Base-by-base conservation (phyloP, 495 filamentous ascomycete species). In the Tuber borchii region DNA sequence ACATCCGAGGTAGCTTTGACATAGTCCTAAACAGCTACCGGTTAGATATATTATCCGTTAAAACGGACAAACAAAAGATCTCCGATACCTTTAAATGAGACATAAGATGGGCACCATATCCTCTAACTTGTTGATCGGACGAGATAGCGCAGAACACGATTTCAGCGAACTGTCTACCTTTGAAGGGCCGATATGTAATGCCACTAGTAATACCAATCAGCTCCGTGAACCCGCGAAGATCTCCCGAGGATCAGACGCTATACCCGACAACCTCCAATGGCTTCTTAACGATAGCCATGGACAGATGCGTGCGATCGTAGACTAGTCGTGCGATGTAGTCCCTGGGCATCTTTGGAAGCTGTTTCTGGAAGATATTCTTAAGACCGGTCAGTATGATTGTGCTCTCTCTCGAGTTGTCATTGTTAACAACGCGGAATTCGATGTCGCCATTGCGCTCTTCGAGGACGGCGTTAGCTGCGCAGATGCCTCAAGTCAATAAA, bases 121-220 rank as follows among this genome's bases (percentile, higher is more conserved):
- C 95, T 84, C 97, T 98, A 73, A 99, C 95, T 85, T 99, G 95
- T 83, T 99, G 95, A 82, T 97, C 96, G 4, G 93, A 97, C 34
- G 93, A 97, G 78, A 99, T 97, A 76, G 95, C 95, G 83, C 95
- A 99, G 82, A 99, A 99, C 65, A 99, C 96, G 74, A 99, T 99
- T 84, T 99, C 95, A 69, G 95, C 95, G 82, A 99, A 99, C 80
- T 93, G 90, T 72, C 95, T 92, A 74, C 90, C 90, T 81, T 95
- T 93, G 85, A 99, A 99, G 1, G 95, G 96, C 26, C 95, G 91
- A 85, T 97, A 99, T 37, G 96, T 98, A 80, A 99, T 98, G 14
- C 95, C 95, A 71, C 83, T 81, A 61, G 37, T 45, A 31, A 48
- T 1, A 46, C 34, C 48, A 68, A 46, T 65, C 56, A 65, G 56